A percentile compares a stretch with the other conserved stretches of the same genome.
These are phyloP conservation scores for Pythium aristosporum DNA, from an alignment of 352 stramenopile species.

Conservation along the genomic window DNA sequence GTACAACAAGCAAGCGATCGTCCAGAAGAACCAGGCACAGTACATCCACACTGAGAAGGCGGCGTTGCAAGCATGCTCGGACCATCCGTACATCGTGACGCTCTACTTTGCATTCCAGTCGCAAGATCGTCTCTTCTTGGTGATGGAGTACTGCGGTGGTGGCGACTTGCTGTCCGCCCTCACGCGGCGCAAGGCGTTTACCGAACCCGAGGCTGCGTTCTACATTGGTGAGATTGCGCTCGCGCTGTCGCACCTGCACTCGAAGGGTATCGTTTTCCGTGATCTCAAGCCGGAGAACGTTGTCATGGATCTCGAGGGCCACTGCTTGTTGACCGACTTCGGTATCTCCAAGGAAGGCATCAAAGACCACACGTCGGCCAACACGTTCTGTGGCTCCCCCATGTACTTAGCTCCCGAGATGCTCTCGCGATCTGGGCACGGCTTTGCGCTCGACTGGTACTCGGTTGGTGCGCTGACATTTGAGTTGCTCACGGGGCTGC, in stretches of 20 bases:
- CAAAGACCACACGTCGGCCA: slow-evolving; percentile 82
- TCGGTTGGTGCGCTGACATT: slow-evolving; percentile 78
- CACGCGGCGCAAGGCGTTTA: slow-evolving; percentile 79
- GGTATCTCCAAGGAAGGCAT: slow-evolving; percentile 88
- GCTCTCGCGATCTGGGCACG: slow-evolving; percentile 76
- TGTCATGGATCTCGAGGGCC: slow-evolving; percentile 82
- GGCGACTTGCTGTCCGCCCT: slow-evolving; percentile 76
- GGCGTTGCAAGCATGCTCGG: slow-evolving; percentile 75
- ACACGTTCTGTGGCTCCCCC: slow-evolving; percentile 84
- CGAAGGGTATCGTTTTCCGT: slow-evolving; percentile 87
- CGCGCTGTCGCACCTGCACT: slow-evolving; percentile 80
- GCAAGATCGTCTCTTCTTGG: slow-evolving; percentile 76
- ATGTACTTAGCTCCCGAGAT: slow-evolving; percentile 87
- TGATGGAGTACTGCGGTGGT: slow-evolving; percentile 87
- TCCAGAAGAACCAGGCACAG: slow-evolving; percentile 88
- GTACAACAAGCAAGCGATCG: slow-evolving; percentile 88
- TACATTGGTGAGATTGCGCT: slow-evolving; percentile 86
- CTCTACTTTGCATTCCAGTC: slow-evolving; percentile 87
- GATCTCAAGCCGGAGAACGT: slow-evolving; percentile 88
- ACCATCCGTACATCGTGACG: slow-evolving; percentile 87
- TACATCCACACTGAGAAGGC: slow-evolving; percentile 88
- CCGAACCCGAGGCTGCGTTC: slow-evolving; percentile 72
- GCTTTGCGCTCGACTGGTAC: slow-evolving; percentile 86
- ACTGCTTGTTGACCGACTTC: slow-evolving; percentile 83
- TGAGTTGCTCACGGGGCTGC: slow-evolving; percentile 78